Conservation (phyloP, 768 basidiomycete genomes). For the Leccinum subtestaceum region DNA sequence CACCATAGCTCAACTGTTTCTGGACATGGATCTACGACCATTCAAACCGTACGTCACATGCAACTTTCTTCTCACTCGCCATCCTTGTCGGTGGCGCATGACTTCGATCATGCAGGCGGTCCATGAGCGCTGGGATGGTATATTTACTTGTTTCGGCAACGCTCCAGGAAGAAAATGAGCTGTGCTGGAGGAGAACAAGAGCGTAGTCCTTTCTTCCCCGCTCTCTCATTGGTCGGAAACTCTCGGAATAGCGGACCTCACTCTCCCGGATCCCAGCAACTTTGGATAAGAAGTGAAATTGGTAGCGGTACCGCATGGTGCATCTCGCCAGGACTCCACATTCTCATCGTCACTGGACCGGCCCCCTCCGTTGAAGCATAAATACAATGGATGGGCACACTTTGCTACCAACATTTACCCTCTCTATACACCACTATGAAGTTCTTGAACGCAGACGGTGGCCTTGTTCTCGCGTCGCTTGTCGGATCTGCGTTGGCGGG, state of each 20-base stretch:
- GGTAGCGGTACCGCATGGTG: constrained; percentile 4
- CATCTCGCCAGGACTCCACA: background rate
- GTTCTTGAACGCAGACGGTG: background rate
- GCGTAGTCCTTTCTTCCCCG: background rate
- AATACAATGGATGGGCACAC: constrained; percentile 11
- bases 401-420: background rate
- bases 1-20: background rate
- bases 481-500: constrained; percentile 18
- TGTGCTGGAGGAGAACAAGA: background rate
- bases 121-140: background rate
- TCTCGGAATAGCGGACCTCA: background rate
- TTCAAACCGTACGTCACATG: constrained; percentile 5
- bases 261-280: background rate
- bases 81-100: background rate
- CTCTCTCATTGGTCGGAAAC: background rate
- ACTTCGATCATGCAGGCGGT: constrained; percentile 3
- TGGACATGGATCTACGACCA: background rate
- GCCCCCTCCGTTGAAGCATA: constrained; percentile 1
- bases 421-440: constrained; percentile 15
- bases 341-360: constrained; percentile 1
- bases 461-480: constrained; percentile 15
- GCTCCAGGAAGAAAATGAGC: background rate
- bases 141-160: background rate
- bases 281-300: background rate
- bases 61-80: background rate